phyloP scores from a whole-genome alignment of 352 stramenopile species.

The Paralagenidium karlingii region DNA sequence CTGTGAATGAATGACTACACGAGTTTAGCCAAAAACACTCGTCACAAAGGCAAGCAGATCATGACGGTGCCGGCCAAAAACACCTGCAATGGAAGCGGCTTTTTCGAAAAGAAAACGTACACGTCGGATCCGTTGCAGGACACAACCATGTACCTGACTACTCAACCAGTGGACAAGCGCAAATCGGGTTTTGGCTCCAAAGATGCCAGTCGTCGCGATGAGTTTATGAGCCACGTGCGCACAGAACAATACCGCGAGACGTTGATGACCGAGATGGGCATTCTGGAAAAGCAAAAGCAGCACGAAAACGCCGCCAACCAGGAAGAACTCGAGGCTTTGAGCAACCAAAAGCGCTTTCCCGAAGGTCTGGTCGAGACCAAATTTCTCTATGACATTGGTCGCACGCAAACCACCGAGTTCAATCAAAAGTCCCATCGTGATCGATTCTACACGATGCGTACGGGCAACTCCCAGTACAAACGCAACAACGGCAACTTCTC shows the following conservation, averaged over 20 bases:
- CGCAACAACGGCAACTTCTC: slow-evolving; percentile 73
- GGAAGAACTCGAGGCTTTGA: slow-evolving; percentile 25
- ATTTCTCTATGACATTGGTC: slow-evolving; percentile 69
- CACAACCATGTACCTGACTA: slow-evolving; percentile 81
- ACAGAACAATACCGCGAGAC: slow-evolving; percentile 85
- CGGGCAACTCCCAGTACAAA: slow-evolving; percentile 61
- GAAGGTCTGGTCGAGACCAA: slow-evolving; percentile 64
- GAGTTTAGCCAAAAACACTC: slow-evolving; percentile 32
- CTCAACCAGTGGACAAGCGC: slow-evolving; percentile 71
- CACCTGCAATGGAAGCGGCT: slow-evolving; percentile 68
- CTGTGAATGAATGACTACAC: too few relatives aligned
- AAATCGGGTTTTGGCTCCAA: slow-evolving; percentile 87
- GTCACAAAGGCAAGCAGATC: slow-evolving; percentile 69
- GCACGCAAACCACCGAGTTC: slow-evolving; percentile 68
- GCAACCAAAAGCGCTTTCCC: slow-evolving; percentile 39
- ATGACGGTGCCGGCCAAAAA: slow-evolving; percentile 56
- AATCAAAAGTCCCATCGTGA: slow-evolving; percentile 75
- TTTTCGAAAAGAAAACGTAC: slow-evolving; percentile 82
- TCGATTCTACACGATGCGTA: slow-evolving; percentile 74
- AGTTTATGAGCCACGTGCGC: slow-evolving; percentile 85
- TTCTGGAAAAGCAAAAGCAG: slow-evolving; percentile 57
- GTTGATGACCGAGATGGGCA: slow-evolving; percentile 73
- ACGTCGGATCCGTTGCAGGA: slow-evolving; percentile 77
- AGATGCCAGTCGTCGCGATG: slow-evolving; percentile 79
- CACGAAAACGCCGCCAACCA: slow-evolving; percentile 18